Percentiles rank a stretch among this genome's conserved stretches.
These are phyloP conservation scores for Chalciporus pseudorubinellus DNA, from an alignment of 768 basidiomycete species.

Conservation along the genomic window DNA sequence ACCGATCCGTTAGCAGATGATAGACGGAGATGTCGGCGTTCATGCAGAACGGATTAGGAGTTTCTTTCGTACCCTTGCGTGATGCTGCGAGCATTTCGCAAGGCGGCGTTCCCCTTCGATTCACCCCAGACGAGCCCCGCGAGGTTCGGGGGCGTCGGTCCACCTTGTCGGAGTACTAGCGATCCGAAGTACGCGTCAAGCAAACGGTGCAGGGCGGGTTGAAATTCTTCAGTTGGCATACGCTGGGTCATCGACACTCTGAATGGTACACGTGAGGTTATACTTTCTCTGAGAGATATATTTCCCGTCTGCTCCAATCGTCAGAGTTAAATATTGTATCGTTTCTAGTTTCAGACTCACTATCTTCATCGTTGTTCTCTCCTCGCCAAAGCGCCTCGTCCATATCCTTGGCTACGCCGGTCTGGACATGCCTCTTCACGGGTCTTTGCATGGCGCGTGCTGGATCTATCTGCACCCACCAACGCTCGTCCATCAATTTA, in stretches of 20 bases:
- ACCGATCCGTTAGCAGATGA: no score
- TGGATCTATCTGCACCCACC: conserved; percentile 64
- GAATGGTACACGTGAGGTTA: conserved; percentile 39
- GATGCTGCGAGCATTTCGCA: no score
- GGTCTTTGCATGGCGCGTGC: conserved; percentile 58
- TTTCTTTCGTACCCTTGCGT: no score
- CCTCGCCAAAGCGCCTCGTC: conserved; percentile 69
- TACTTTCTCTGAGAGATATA: conserved; percentile 39
- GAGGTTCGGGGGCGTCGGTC: no score
- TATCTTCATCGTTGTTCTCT: conserved; percentile 76
- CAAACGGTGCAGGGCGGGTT: background rate
- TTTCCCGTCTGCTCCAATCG: conserved; percentile 37
- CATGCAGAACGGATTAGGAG: no score
- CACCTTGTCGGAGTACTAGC: no score
- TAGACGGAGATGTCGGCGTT: no score
- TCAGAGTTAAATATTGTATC: background rate
- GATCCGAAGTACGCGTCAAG: no score
- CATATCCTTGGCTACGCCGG: conserved; percentile 64
- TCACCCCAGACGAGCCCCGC: no score
- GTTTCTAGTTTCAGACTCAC: conserved; percentile 39
- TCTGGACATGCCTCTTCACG: conserved; percentile 71
- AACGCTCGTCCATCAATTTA: conserved; percentile 68
- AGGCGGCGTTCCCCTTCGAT: no score
- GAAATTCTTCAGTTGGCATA: conserved; percentile 6
- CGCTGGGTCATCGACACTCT: conserved; percentile 41